Evolutionary conservation across 1,284 basidiomycete species (phyloP).

Genomic region (Ceraceosorus guamensis): DNA sequence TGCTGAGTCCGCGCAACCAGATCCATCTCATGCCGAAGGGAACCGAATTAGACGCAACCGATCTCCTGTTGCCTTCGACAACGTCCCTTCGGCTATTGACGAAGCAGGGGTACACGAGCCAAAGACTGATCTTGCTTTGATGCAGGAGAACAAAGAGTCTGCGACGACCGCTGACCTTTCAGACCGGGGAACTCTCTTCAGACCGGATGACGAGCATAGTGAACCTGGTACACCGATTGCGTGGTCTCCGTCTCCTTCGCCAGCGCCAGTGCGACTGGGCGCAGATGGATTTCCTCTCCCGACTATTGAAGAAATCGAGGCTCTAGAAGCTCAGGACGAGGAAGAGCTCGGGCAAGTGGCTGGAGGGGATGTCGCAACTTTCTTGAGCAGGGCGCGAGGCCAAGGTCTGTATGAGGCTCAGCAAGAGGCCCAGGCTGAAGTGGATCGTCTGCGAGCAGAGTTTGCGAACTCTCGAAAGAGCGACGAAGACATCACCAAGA

Average conservation of each 20-base stretch:
- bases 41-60: no score
- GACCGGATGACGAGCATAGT: background rate
- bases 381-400: conserved; percentile 75
- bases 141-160: no score
- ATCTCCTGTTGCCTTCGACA: conserved; percentile 16
- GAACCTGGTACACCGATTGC: conserved; percentile 19
- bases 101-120: background rate
- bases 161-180: no score
- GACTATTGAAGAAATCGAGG: conserved; percentile 63
- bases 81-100: conserved; percentile 15
- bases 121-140: no score
- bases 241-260: conserved; percentile 34
- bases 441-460: conserved; percentile 70
- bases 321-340: conserved; percentile 63
- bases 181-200: no score
- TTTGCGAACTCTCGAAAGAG: conserved; percentile 81
- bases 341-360: conserved; percentile 28
- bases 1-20: no score
- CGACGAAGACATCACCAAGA: conserved; percentile 86
- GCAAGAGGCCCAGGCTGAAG: conserved; percentile 85
- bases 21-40: no score
- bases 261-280: conserved; percentile 47
- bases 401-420: conserved; percentile 56
- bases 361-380: conserved; percentile 74
- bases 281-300: conserved; percentile 60